These are phyloP conservation scores for Botrytis squamosa DNA, from an alignment of 2,329 filamentous ascomycete species.

Conservation along the genomic window DNA sequence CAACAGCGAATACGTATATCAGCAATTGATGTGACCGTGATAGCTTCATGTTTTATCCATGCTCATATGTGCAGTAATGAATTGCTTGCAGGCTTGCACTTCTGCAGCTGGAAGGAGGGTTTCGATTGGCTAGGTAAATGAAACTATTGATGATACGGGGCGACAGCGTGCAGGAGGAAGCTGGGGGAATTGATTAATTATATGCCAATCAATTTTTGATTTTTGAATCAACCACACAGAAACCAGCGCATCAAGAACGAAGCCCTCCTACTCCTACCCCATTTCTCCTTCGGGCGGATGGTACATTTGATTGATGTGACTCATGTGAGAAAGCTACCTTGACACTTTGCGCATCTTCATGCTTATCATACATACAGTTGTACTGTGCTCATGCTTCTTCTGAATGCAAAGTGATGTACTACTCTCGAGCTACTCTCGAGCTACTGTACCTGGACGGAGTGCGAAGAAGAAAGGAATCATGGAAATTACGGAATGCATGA, in stretches of 20 bases:
- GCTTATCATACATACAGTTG: neutral
- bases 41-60: conserved; percentile 13
- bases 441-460: neutral
- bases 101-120: neutral
- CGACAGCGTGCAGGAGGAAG: conserved; percentile 11
- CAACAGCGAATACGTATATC: conserved; percentile 1
- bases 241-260: conserved; percentile 16
- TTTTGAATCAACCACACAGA: conserved; percentile 16
- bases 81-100: conserved; percentile 16
- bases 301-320: conserved; percentile 1
- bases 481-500: neutral
- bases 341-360: neutral
- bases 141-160: conserved; percentile 21
- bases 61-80: conserved; percentile 14
- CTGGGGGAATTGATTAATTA: conserved; percentile 14
- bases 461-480: neutral
- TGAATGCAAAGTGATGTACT: neutral
- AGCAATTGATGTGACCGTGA: neutral
- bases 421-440: neutral
- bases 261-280: neutral
- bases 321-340: neutral
- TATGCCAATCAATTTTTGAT: conserved; percentile 19
- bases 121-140: conserved; percentile 15
- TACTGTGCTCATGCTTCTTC: neutral
- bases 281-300: neutral